Evolutionary conservation across 2,329 filamentous ascomycete species (phyloP), one percentile per base, ranked within the genome.

Genomic region (Ilyonectria destructans): DNA sequence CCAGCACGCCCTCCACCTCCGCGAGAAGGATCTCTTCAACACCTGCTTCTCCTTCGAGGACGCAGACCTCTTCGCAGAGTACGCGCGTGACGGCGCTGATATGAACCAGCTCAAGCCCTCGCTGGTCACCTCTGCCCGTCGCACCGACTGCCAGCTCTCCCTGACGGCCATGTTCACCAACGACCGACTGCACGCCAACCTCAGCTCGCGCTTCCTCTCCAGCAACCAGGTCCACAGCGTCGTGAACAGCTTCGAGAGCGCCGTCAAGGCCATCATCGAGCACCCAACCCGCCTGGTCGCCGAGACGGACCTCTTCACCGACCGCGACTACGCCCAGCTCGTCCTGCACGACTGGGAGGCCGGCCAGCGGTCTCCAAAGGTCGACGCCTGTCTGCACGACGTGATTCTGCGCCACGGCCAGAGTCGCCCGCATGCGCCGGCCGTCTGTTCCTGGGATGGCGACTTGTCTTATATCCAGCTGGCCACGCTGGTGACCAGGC

Each of bases 241-340:
- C 2, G 83, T 85, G 17, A 82, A 82, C 65, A 86, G 86, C 1
- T 89, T 91, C 51, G 86, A 87, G 45, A 82, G 84, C 26, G 84
- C 88, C 0, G 77, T 90, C 17, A 79, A 82, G 13, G 78, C 82
- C 19, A 82, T 88, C 2, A 69, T 89, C 13, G 78, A 81, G 2
- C 75, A 78, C 4, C 83, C 85, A 0, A 79, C 82, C 10, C 80
- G 78, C 17, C 77, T 79, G 4, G 79, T 89, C 58, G 83, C 80
- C 6, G 79, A 86, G 21, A 77, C 86, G 29, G 85, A 89, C 74
- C 80, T 88, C 3, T 89, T 90, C 71, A 89, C 84, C 13, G 85
- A 88, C 55, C 81, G 85, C 9, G 88, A 91, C 70, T 85, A 86
- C 68, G 81, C 85, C 5, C 87, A 89, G 62, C 84, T 90, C 48